Conservation (phyloP, 106 monocot genomes). For the Narthecium ossifragum region DNA sequence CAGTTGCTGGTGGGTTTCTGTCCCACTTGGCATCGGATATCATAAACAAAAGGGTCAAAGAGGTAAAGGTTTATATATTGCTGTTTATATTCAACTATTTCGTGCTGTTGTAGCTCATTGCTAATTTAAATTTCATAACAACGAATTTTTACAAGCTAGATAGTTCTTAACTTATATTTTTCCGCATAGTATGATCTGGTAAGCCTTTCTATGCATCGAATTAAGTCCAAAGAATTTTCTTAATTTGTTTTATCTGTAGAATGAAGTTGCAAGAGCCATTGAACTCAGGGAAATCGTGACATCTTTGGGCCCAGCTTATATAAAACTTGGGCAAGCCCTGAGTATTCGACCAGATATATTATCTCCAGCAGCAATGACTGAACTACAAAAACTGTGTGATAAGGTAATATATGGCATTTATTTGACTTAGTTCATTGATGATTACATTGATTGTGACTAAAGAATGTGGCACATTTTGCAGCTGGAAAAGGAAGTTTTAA, state of each 20-base stretch:
- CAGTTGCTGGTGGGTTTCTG: conserved; percentile 94
- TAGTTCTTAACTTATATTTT: no score
- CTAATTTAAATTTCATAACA: no score
- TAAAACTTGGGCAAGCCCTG: conserved; percentile 97
- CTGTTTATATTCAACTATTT: not conserved
- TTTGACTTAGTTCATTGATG: no score
- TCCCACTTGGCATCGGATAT: conserved; percentile 71
- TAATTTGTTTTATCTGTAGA: conserved; percentile 51
- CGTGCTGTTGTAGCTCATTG: not conserved
- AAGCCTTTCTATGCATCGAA: no score
- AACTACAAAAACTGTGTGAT: conserved; percentile 97
- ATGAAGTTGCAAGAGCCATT: conserved; percentile 96
- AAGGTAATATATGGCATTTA: conserved; percentile 76
- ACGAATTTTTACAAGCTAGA: not conserved
- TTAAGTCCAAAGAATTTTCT: no score
- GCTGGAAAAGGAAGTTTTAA: no score
- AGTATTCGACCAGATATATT: conserved; percentile 98
- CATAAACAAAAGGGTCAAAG: conserved; percentile 85
- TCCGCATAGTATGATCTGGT: no score
- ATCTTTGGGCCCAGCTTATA: conserved; percentile 97
- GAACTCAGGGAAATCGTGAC: conserved; percentile 97
- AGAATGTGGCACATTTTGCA: no score
- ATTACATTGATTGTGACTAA: no score
- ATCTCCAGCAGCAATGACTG: conserved; percentile 97
- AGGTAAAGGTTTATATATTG: conserved; percentile 39